phyloP scores from a whole-genome alignment of 352 stramenopile species.

The Aphanomyces stellatus region DNA sequence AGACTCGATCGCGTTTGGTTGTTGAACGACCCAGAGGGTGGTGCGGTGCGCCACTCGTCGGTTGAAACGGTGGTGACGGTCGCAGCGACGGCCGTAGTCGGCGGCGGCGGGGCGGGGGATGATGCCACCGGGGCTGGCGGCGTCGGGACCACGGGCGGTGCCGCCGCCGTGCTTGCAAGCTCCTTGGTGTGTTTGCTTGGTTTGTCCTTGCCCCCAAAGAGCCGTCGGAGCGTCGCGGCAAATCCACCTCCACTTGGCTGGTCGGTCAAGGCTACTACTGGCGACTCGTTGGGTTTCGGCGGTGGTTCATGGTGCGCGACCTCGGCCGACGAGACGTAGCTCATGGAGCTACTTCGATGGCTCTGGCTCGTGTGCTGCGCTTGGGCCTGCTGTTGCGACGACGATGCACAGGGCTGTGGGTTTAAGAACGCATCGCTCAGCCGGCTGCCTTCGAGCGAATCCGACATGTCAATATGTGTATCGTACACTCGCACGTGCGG shows the following conservation, averaged over 20 bases:
- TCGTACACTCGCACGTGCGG: neutral
- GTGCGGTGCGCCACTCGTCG: too few relatives aligned
- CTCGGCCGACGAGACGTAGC: neutral
- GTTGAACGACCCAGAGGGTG: too few relatives aligned
- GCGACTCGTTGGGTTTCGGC: neutral
- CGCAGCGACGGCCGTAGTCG: too few relatives aligned
- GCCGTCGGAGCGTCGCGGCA: neutral
- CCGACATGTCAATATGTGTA: constrained; percentile 1
- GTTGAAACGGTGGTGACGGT: too few relatives aligned
- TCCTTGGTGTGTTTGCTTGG: too few relatives aligned
- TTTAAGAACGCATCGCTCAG: constrained; percentile 8
- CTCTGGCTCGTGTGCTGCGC: neutral
- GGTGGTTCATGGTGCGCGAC: neutral
- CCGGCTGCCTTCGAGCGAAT: neutral
- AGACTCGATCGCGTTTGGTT: too few relatives aligned
- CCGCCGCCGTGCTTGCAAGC: neutral
- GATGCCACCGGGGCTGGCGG: neutral
- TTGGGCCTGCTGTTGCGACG: neutral
- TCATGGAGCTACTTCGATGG: neutral
- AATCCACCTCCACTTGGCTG: neutral
- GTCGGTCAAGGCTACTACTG: too few relatives aligned
- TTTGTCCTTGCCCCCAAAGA: constrained; percentile 1
- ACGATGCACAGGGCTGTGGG: neutral
- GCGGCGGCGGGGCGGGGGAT: too few relatives aligned
- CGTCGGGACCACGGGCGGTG: neutral